Percentiles rank a stretch among this genome's conserved stretches.
Evolutionary conservation across 2,329 filamentous ascomycete species (phyloP).

Genomic region (Myriosclerotinia curreyana): DNA sequence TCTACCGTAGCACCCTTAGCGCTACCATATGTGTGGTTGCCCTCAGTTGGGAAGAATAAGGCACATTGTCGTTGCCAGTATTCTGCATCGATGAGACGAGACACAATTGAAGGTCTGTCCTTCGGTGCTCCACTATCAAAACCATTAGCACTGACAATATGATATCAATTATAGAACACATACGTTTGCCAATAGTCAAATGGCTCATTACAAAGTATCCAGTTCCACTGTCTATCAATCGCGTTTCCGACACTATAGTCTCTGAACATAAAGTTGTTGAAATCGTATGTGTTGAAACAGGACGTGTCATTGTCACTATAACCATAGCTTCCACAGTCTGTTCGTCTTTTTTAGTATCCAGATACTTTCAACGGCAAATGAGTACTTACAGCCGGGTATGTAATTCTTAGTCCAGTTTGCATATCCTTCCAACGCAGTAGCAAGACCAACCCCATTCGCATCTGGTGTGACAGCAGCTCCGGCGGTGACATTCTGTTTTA

Average conservation of each 20-base stretch:
- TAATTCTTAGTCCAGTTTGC: conserved; percentile 51
- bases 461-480: conserved; percentile 38
- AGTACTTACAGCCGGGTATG: conserved; percentile 48
- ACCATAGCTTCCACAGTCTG: conserved; percentile 48
- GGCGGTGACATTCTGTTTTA: conserved; percentile 36
- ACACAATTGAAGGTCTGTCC: conserved; percentile 48
- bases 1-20: conserved; percentile 47
- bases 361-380: neutral
- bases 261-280: conserved; percentile 48
- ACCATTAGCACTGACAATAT: conserved; percentile 14
- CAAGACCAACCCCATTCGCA: conserved; percentile 50
- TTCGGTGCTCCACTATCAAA: conserved; percentile 45
- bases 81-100: conserved; percentile 47
- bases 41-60: conserved; percentile 52
- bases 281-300: conserved; percentile 55
- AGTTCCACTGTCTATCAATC: conserved; percentile 51
- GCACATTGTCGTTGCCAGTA: conserved; percentile 57
- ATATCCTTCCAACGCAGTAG: conserved; percentile 53
- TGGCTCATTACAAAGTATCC: conserved; percentile 64
- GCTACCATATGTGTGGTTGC: conserved; percentile 49
- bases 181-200: conserved; percentile 55
- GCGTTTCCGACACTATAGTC: conserved; percentile 49
- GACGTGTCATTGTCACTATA: conserved; percentile 46
- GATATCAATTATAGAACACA: conserved; percentile 27
- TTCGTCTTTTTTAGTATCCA: neutral